phyloP scores from a whole-genome alignment of 2,329 filamentous ascomycete genomes.

The Cladosporium colombiae region DNA sequence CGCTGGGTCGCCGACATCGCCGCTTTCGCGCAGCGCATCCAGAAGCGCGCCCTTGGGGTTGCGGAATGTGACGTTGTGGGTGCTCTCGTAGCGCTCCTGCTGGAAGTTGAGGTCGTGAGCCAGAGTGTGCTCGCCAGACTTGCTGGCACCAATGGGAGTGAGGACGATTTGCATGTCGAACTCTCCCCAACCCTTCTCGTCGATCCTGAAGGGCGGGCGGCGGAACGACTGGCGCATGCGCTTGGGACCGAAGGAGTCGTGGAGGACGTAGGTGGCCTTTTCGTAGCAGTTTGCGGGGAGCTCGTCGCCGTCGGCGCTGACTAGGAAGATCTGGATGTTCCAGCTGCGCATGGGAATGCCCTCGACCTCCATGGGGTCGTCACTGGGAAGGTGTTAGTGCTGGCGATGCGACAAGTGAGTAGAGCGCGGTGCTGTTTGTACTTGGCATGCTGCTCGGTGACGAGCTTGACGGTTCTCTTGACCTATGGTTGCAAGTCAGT shows the following conservation, averaged over 20 bases:
- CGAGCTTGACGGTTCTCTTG: constrained; percentile 86
- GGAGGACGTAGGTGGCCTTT: constrained; percentile 88
- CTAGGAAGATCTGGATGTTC: constrained; percentile 80
- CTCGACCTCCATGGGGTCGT: constrained; percentile 77
- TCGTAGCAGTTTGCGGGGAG: constrained; percentile 82
- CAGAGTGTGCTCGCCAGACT: constrained; percentile 77
- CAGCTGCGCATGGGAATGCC: constrained; percentile 92
- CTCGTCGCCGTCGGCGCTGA: constrained; percentile 85
- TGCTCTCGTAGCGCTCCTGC: constrained; percentile 75
- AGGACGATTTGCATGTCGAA: constrained; percentile 92
- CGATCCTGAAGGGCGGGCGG: constrained; percentile 82
- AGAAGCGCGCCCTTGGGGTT: constrained; percentile 89
- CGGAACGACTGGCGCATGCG: constrained; percentile 78
- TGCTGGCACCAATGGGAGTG: constrained; percentile 69
- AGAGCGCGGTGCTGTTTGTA: constrained; percentile 43
- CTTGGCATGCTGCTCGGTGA: constrained; percentile 89
- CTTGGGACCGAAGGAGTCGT: constrained; percentile 82
- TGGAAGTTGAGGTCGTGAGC: constrained; percentile 91
- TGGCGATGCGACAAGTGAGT: constrained; percentile 10
- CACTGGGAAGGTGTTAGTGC: constrained; percentile 49
- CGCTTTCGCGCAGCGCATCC: constrained; percentile 76
- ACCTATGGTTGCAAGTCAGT: constrained; percentile 49
- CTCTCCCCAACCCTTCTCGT: constrained; percentile 97
- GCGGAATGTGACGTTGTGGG: constrained; percentile 81
- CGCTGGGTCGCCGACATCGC: constrained; percentile 60